Conservation (phyloP, 768 basidiomycete species). For the Trametes gibbosa region DNA sequence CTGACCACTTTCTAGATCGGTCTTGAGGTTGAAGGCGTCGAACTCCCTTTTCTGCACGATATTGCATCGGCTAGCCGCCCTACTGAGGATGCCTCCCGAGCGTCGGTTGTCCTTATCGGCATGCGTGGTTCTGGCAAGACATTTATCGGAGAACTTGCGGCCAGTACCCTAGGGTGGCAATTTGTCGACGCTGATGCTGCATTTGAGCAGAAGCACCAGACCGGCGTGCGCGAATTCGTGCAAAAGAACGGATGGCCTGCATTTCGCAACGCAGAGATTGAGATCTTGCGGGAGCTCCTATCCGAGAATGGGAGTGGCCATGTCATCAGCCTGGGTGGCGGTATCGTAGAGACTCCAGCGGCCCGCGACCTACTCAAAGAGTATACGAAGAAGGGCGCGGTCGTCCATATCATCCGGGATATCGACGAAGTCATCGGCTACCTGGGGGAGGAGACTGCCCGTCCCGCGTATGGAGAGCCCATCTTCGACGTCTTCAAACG, state of each 20-base stretch:
- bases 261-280: constrained; percentile 81
- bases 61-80: constrained; percentile 43
- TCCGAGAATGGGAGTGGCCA: constrained; percentile 51
- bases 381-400: constrained; percentile 64
- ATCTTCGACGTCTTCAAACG: constrained; percentile 81
- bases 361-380: constrained; percentile 70
- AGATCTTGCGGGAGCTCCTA: constrained; percentile 67
- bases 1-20: constrained; percentile 64
- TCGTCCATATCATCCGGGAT: constrained; percentile 83
- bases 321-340: constrained; percentile 90
- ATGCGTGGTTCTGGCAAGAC: constrained; percentile 99
- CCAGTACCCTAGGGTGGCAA: constrained; percentile 65
- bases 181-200: constrained; percentile 83
- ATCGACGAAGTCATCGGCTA: constrained; percentile 80
- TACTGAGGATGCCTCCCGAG: constrained; percentile 33
- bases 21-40: constrained; percentile 81
- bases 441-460: constrained; percentile 66
- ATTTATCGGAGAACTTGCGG: constrained; percentile 78
- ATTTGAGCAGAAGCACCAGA: constrained; percentile 64
- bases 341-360: constrained; percentile 82
- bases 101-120: constrained; percentile 78
- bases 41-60: constrained; percentile 48
- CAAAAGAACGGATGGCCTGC: constrained; percentile 81
- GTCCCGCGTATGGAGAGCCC: constrained; percentile 89
- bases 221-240: constrained; percentile 74